Percentiles rank a stretch among this genome's conserved stretches.
phyloP scores from a whole-genome alignment of 1,139 yeast genomes.

The Pichia sp. region DNA sequence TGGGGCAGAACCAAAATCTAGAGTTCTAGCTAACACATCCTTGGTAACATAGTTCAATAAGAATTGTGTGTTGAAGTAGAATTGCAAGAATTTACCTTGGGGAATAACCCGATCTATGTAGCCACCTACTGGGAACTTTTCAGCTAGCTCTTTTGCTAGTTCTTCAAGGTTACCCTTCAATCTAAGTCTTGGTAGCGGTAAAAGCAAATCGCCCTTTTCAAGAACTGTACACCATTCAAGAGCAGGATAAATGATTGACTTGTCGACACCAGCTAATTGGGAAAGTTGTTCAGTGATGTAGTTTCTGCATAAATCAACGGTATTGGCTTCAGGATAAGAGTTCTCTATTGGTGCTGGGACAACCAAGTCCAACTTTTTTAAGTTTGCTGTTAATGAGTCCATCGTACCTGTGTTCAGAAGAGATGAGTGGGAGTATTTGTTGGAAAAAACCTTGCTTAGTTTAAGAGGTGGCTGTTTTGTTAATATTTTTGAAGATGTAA shows the following conservation, averaged over 20 bases:
- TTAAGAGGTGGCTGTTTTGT: background rate
- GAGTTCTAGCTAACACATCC: conserved; percentile 60
- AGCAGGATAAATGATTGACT: conserved; percentile 70
- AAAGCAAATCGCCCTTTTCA: conserved; percentile 89
- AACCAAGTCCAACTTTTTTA: conserved; percentile 33
- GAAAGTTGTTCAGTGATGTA: conserved; percentile 79
- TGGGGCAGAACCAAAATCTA: conserved; percentile 70
- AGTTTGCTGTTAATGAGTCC: conserved; percentile 29
- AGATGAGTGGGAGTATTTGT: background rate
- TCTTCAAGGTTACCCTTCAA: conserved; percentile 70
- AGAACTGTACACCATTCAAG: conserved; percentile 82
- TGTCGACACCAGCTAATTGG: conserved; percentile 67
- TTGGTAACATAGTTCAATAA: conserved; percentile 67
- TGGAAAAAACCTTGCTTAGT: background rate
- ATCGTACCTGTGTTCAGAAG: conserved; percentile 20
- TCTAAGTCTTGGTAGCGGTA: conserved; percentile 92
- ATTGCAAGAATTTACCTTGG: conserved; percentile 89
- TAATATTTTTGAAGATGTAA: conserved; percentile 1
- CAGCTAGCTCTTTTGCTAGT: conserved; percentile 81
- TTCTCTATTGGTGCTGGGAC: conserved; percentile 39
- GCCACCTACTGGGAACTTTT: conserved; percentile 60
- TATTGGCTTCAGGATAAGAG: conserved; percentile 69
- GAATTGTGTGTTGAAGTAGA: conserved; percentile 66
- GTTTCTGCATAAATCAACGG: conserved; percentile 81
- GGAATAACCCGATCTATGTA: conserved; percentile 69